Percentiles rank a stretch among this genome's conserved stretches.
Evolutionary conservation across 2,329 filamentous ascomycete species (phyloP).

Genomic region (Mollisia scopiformis): DNA sequence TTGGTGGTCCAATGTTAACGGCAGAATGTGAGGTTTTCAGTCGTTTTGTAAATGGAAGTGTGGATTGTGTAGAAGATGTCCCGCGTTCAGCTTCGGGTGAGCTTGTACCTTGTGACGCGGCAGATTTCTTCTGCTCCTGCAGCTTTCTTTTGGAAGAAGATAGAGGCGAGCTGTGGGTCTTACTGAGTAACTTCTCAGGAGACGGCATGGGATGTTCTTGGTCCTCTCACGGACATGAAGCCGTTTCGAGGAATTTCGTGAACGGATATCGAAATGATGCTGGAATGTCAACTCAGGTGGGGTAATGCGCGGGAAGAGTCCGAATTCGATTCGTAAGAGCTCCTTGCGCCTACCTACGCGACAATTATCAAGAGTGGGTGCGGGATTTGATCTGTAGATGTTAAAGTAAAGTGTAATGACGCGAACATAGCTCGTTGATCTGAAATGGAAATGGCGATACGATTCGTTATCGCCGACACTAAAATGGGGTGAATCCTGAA

Average conservation of each 20-base stretch:
- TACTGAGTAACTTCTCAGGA: slow-evolving; percentile 28
- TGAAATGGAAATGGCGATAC: not conserved
- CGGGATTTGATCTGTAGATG: not conserved
- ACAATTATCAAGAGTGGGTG: not conserved
- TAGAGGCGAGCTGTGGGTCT: slow-evolving; percentile 18
- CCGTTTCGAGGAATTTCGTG: slow-evolving; percentile 4
- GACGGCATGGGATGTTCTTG: slow-evolving; percentile 35
- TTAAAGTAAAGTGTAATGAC: not conserved
- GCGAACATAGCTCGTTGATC: not conserved
- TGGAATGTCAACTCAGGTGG: not conserved
- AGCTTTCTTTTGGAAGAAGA: slow-evolving; percentile 30
- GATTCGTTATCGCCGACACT: not conserved
- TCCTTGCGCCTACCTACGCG: not conserved
- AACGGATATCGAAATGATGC: not conserved
- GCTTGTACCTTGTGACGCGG: not conserved
- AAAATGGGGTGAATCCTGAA: not conserved
- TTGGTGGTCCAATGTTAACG: slow-evolving; percentile 14
- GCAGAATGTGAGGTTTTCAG: slow-evolving; percentile 71
- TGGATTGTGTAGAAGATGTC: slow-evolving; percentile 3
- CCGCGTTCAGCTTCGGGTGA: slow-evolving; percentile 5
- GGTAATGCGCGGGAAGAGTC: not conserved
- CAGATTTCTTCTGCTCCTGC: slow-evolving; percentile 15
- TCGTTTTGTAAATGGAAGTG: slow-evolving; percentile 59
- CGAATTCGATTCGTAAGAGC: not conserved
- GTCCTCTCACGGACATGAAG: slow-evolving; percentile 31